Evolutionary conservation across 176 grass and related monocot genomes (phyloP).

Genomic region (Oryza longistaminata): DNA sequence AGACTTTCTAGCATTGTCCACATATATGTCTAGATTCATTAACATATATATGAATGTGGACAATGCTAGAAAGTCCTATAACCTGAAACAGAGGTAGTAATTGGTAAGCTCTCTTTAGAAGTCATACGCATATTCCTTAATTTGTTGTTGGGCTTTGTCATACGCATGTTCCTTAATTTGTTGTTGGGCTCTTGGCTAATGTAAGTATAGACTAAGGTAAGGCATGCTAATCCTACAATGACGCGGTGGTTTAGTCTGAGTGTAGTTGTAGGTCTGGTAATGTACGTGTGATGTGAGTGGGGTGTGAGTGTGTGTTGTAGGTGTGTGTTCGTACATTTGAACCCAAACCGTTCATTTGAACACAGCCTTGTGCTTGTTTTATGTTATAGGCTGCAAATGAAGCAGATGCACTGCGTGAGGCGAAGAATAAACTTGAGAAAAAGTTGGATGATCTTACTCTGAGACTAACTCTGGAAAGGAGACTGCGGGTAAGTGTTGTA

Average conservation of each 20-base stretch:
- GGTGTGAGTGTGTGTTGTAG: too few species aligned
- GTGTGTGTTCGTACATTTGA: too few species aligned
- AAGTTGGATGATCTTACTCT: conserved; percentile 88
- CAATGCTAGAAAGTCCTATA: too few species aligned
- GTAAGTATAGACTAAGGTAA: neutral
- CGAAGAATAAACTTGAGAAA: conserved; percentile 98
- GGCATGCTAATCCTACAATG: too few species aligned
- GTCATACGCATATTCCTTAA: neutral
- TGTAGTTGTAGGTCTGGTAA: too few species aligned
- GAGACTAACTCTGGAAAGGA: conserved; percentile 86
- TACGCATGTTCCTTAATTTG: neutral
- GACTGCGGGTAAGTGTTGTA: conserved; percentile 60
- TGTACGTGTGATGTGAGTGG: too few species aligned
- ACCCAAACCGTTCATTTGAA: too few species aligned
- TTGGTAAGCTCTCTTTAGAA: conserved; percentile 19
- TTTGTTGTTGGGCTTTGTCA: neutral
- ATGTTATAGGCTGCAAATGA: conserved; percentile 83
- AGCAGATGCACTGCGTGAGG: conserved; percentile 89
- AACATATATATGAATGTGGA: too few species aligned
- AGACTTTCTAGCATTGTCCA: too few species aligned
- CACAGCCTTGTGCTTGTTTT: neutral
- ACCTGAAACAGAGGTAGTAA: too few species aligned
- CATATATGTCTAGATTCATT: too few species aligned
- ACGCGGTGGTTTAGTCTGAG: too few species aligned
- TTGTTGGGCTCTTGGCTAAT: neutral